Percentiles rank a stretch among this genome's conserved stretches.
Evolutionary conservation across 2,329 filamentous ascomycete genomes (phyloP).

Genomic region (Emmonsiellopsis sp.): DNA sequence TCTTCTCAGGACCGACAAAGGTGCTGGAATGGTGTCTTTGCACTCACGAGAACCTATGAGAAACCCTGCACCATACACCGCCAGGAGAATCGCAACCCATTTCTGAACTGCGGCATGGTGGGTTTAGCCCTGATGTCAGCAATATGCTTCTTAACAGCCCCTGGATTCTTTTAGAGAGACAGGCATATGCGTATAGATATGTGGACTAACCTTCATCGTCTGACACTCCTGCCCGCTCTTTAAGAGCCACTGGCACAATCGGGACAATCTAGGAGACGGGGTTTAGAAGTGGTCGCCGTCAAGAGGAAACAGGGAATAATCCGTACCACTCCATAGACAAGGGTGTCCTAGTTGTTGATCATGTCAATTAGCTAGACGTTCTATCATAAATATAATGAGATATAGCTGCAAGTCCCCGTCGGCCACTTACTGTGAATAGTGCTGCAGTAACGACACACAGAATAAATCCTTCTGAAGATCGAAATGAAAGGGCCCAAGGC

Average conservation of each 20-base stretch:
- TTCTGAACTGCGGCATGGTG: slow-evolving; percentile 4
- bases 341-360: background rate
- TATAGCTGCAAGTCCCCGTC: too few species aligned
- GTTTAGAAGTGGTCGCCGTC: background rate
- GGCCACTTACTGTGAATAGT: background rate
- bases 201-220: background rate
- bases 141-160: background rate
- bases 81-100: slow-evolving; percentile 9
- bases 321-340: slow-evolving; percentile 1
- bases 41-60: slow-evolving; percentile 7
- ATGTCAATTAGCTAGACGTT: background rate
- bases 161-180: background rate
- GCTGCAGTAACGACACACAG: background rate
- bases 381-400: too few species aligned
- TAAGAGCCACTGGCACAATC: slow-evolving; percentile 1
- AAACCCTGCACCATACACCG: slow-evolving; percentile 6
- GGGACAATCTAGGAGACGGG: background rate
- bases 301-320: background rate
- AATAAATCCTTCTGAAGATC: slow-evolving; percentile 1
- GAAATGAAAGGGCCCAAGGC: slow-evolving; percentile 1
- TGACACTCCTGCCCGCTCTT: background rate
- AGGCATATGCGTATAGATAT: background rate
- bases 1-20: background rate
- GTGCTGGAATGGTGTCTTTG: background rate
- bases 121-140: background rate